Conservation (phyloP, 2,329 filamentous ascomycete genomes). For the Pezizomycotina sp. region DNA sequence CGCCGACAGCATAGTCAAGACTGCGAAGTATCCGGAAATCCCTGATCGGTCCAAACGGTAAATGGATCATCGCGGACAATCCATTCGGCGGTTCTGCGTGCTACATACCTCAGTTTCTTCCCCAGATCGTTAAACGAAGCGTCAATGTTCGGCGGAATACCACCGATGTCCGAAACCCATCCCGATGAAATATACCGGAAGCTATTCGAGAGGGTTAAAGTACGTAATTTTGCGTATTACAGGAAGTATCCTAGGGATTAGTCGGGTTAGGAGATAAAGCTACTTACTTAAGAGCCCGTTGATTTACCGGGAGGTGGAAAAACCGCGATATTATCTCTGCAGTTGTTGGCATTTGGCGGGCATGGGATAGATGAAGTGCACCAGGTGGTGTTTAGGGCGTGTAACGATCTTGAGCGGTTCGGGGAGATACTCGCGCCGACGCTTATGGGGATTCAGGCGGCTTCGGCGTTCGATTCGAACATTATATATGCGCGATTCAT, state of each 20-base stretch:
- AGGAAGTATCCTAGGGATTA: constrained; percentile 70
- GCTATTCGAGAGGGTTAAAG: constrained; percentile 40
- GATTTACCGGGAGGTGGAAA: constrained; percentile 55
- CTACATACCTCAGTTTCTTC: constrained; percentile 77
- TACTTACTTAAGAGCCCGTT: constrained; percentile 47
- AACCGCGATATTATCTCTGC: too few relatives aligned
- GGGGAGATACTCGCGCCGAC: constrained; percentile 59
- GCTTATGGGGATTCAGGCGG: constrained; percentile 49
- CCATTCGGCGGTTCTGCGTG: constrained; percentile 75
- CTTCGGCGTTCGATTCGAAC: constrained; percentile 53
- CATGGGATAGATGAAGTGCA: constrained; percentile 66
- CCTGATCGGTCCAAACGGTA: constrained; percentile 45
- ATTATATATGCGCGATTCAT: constrained; percentile 74
- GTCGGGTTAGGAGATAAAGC: constrained; percentile 46
- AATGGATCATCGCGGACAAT: constrained; percentile 85
- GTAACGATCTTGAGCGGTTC: constrained; percentile 57
- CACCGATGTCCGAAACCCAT: constrained; percentile 48
- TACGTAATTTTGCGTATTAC: constrained; percentile 67
- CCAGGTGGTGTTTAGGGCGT: constrained; percentile 49
- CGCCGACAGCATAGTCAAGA: constrained; percentile 78
- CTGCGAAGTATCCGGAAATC: constrained; percentile 63
- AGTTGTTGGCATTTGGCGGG: constrained; percentile 57
- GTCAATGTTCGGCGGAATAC: constrained; percentile 47
- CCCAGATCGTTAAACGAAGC: too few relatives aligned
- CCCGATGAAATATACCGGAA: constrained; percentile 57